Conservation (phyloP, 345 rosid genomes). For the Dimocarpus longan region DNA sequence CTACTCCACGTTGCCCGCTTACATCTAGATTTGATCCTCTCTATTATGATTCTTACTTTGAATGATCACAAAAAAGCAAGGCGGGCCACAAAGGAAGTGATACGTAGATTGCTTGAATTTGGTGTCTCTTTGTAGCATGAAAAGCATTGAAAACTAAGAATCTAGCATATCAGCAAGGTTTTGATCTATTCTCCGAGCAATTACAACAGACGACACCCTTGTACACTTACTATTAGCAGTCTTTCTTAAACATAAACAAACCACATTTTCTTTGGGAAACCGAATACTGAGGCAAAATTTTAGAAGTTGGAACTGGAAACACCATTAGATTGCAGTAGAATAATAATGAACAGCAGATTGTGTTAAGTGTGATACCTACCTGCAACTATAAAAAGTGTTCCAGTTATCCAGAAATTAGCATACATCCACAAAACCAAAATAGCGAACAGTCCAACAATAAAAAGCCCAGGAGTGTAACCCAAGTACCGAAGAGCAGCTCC, state of each 20-base stretch:
- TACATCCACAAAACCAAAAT: slow-evolving; percentile 94
- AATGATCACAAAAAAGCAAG: not conserved
- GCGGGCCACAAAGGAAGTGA: not conserved
- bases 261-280: not conserved
- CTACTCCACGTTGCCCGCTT: not conserved
- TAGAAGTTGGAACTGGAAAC: too few species aligned
- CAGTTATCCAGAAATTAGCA: slow-evolving; percentile 98
- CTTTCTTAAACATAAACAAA: not conserved
- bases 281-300: too few species aligned
- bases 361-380: slow-evolving; percentile 50
- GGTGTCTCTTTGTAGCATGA: not conserved
- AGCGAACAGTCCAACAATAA: slow-evolving; percentile 81
- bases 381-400: slow-evolving; percentile 89
- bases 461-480: slow-evolving; percentile 97
- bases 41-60: too few species aligned
- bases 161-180: too few species aligned
- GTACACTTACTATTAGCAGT: not conserved
- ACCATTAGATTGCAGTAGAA: not conserved
- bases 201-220: too few species aligned
- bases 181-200: too few species aligned
- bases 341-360: not conserved
- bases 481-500: slow-evolving; percentile 77
- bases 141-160: too few species aligned
- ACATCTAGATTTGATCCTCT: not conserved
- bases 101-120: not conserved